Conservation (phyloP, 225 moss, liverwort and hornwort species). For the Pleurozium schreberi region DNA sequence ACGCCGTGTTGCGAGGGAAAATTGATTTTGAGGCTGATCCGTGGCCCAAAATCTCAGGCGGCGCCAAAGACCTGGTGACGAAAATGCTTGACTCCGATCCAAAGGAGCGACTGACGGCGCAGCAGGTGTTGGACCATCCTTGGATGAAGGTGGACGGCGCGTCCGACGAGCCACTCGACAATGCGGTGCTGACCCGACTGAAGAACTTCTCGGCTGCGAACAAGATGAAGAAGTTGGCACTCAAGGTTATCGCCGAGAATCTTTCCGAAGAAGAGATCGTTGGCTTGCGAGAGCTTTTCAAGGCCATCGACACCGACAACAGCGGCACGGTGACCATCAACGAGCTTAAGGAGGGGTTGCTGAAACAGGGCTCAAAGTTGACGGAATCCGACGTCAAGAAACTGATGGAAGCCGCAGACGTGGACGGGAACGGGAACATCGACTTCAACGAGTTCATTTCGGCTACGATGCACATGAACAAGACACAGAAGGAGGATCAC, state of each 20-base stretch:
- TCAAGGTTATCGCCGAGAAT: conserved; percentile 77
- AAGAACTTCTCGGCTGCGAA: conserved; percentile 87
- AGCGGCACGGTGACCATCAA: conserved; percentile 75
- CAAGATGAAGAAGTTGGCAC: conserved; percentile 84
- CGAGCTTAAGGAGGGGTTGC: conserved; percentile 67
- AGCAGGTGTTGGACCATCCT: conserved; percentile 44
- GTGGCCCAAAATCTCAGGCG: conserved; percentile 20
- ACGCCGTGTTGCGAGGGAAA: conserved; percentile 18
- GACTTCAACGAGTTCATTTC: conserved; percentile 84
- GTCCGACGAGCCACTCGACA: conserved; percentile 68
- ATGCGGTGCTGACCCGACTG: conserved; percentile 72
- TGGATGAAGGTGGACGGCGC: conserved; percentile 85
- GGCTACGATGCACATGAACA: conserved; percentile 79
- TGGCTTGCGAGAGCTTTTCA: conserved; percentile 73
- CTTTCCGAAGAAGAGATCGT: conserved; percentile 78
- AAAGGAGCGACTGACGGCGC: not conserved
- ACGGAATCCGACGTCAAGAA: conserved; percentile 60
- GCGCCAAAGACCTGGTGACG: conserved; percentile 21
- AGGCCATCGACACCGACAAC: conserved; percentile 68
- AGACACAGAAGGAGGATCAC: conserved; percentile 79
- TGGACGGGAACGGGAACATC: conserved; percentile 75
- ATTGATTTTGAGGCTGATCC: conserved; percentile 5
- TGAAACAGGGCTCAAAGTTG: conserved; percentile 63
- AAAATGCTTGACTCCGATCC: conserved; percentile 13
- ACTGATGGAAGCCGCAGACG: conserved; percentile 78